Evolutionary conservation across 805 yeast species (phyloP).

Genomic region (Cyberlindnera sargentensis): DNA sequence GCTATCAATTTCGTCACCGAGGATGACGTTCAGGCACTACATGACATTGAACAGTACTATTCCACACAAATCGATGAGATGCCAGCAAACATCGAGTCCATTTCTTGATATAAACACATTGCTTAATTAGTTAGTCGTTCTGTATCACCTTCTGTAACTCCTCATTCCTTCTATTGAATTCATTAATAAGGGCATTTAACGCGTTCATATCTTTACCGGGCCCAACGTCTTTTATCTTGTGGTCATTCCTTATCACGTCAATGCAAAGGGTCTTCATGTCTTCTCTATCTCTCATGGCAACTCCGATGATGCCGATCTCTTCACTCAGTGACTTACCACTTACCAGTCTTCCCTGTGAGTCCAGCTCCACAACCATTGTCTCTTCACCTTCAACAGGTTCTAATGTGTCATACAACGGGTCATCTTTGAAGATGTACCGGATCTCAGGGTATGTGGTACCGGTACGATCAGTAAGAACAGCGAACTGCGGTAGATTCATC

Average conservation of each 20-base stretch:
- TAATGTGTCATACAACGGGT: conserved; percentile 13
- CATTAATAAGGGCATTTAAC: conserved; percentile 14
- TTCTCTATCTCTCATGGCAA: conserved; percentile 18
- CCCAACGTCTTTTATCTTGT: conserved; percentile 1
- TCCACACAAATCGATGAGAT: conserved; percentile 68
- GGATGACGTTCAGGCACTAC: conserved; percentile 66
- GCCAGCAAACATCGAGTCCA: conserved; percentile 59
- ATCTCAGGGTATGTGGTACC: conserved; percentile 19
- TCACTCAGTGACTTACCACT: conserved; percentile 12
- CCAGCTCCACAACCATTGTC: conserved; percentile 19
- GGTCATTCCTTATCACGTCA: conserved; percentile 16
- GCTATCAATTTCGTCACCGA: conserved; percentile 90
- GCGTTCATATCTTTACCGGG: conserved; percentile 11
- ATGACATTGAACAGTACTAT: conserved; percentile 70
- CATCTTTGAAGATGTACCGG: conserved; percentile 22
- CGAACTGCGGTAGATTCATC: conserved; percentile 16
- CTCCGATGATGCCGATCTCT: conserved; percentile 14
- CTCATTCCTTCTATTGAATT: conserved; percentile 15
- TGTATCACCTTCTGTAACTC: conserved; percentile 12
- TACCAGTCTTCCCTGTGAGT: conserved; percentile 13
- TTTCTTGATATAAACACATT: background rate
- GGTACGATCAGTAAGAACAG: conserved; percentile 10
- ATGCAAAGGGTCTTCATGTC: conserved; percentile 19
- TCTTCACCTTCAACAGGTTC: conserved; percentile 17
- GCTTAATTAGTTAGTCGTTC: background rate